Base-by-base conservation (phyloP, 129 eudicot genomes). In the Gnaphalium uliginosum region DNA sequence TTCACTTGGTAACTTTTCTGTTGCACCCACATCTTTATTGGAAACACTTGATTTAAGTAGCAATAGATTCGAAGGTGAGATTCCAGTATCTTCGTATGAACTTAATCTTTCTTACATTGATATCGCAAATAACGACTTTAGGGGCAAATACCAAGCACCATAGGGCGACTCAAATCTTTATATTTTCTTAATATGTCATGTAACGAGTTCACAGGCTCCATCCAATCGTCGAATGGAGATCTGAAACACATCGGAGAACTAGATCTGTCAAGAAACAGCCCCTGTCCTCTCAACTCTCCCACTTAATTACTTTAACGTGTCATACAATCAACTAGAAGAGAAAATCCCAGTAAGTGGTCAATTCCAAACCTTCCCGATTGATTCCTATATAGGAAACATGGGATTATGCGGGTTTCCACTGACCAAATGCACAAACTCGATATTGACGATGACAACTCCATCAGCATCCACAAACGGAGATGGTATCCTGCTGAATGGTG, bases 211-310 rank as follows among this genome's bases (percentile, higher is more conserved):
- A 29, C 79, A 0, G 83, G 83, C 43, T 26, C 68, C 17, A 80
- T 80, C 54, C 75, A 79, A n/a, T 39, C 75, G 13, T 65, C 79
- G 3, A 0, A 73, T 32, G 79, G 79, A 54, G 63, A 80, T 35
- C 43, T 80, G 25, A 13, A 53, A 11, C 75, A 54, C 5, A 19
- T 80, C 13, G 71, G 18, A 10, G 74, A 74, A 24, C 66, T 80
- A 56, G 83, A 73, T 29, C 60, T 73, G 46, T 80, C 79, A 23
- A 68, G 1, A 18, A 80, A 80, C 79, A 65, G 24, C 73, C 50
- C 83, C 83, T 37, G 69, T 10, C 2, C 75, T 73, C 23, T 14
- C 69, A 29, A 26, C n/a, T 5, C 54, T 73, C 4, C 8, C 46
- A 23, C 79, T 80, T n/a, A 1, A 21, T 48, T 10, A 14, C 27